Conservation (phyloP, 2,329 filamentous ascomycete genomes). For the Pestalotiopsis sp. region DNA sequence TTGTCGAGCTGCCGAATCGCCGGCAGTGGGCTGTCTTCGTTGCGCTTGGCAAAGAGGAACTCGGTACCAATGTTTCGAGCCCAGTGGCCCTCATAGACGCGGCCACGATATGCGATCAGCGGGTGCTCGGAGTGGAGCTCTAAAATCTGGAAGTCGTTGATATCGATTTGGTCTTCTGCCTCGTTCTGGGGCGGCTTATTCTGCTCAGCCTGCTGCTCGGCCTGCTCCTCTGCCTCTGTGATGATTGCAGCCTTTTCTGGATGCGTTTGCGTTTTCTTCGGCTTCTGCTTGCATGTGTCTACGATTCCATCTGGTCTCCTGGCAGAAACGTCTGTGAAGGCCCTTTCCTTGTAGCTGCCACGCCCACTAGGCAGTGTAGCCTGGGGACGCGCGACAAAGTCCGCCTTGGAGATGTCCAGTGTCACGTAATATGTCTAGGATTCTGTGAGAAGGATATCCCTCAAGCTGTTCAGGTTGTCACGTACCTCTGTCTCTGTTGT, state of each 20-base stretch:
- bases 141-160: constrained; percentile 72
- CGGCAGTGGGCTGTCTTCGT: constrained; percentile 43
- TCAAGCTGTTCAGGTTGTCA: background rate
- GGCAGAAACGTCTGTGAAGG: constrained; percentile 24
- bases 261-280: constrained; percentile 29
- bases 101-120: constrained; percentile 77
- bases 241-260: constrained; percentile 21
- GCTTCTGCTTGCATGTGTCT: constrained; percentile 4
- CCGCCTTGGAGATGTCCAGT: constrained; percentile 63
- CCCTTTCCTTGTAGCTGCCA: constrained; percentile 50
- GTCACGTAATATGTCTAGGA: constrained; percentile 65
- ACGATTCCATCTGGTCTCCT: constrained; percentile 16
- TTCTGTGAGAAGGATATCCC: background rate
- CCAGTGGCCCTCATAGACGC: constrained; percentile 82
- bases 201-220: constrained; percentile 13
- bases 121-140: constrained; percentile 78
- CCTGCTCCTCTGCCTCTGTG: constrained; percentile 27
- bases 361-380: constrained; percentile 39
- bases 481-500: constrained; percentile 62
- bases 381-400: constrained; percentile 52
- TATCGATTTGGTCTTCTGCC: constrained; percentile 26
- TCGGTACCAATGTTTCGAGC: constrained; percentile 83
- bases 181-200: constrained; percentile 6
- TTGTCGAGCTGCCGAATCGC: constrained; percentile 54
- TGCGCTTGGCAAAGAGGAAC: constrained; percentile 66